Base-by-base conservation (phyloP, 306 rosid species). In the Lupinus albus region DNA sequence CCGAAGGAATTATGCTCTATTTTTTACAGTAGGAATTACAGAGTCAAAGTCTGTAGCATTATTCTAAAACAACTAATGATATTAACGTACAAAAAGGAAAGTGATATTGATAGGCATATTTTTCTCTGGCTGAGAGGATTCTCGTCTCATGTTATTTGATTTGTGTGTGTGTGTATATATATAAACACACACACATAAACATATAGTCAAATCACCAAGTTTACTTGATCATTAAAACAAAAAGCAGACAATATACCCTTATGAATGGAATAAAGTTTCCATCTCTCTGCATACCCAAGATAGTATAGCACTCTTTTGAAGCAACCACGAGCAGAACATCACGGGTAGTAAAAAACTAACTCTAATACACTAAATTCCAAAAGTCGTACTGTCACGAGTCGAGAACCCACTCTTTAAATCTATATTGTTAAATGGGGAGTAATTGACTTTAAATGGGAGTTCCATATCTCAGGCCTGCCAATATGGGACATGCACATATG, bases 71-170 rank as follows among this genome's bases (percentile, higher is more conserved):
- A 55, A 12, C 5, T 7, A 11, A 58, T 20, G 30, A 8, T 15
- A 64, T 39, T 52, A 13, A 50, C 11, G 54, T 11, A 10, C 38
- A 21, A 13, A n/a, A 7, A 7, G 15, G 30, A 32, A 1, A 7
- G 8, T 11, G 25, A 30, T 13, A 49, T 39, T 38, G 63, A 48
- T 72, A 8, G 63, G 12, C 18, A 5, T 56, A 21, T 20, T 12
- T 17, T 18, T 10, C 1, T 76, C 5, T 0, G 7, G 7, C 12
- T 47, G 18, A 50, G 5, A 41, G 11, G 52, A 15, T n/a, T 30
- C 30, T 53, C 6, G 5, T 20, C 14, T 6, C 55, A 67, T 71
- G 30, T 20, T 61, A n/a, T 49, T 71, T 61, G 39, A 48, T 67
- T 18, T 36, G 8, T 33, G 8, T 33, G 1, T 33, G 1, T 32